Evolutionary conservation across 2,329 filamentous ascomycete genomes (phyloP).

Genomic region (Didymella glomerata): DNA sequence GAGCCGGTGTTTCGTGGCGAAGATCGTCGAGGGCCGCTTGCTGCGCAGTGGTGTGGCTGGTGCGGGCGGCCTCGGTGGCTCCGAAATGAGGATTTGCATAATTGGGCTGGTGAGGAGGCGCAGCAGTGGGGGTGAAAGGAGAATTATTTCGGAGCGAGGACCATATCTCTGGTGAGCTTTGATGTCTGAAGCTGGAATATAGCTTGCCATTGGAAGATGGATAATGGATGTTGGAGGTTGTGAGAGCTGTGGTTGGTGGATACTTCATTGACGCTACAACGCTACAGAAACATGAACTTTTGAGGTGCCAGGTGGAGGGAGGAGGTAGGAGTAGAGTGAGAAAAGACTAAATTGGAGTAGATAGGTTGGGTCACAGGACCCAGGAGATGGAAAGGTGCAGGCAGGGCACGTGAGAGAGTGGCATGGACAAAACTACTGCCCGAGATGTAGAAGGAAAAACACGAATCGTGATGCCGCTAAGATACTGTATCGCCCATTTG

Average conservation of each 20-base stretch:
- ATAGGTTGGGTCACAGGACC: neutral
- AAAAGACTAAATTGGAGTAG: constrained; percentile 6
- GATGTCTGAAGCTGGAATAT: neutral
- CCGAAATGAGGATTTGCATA: constrained; percentile 20
- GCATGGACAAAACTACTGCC: constrained; percentile 24
- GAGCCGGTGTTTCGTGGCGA: constrained; percentile 4
- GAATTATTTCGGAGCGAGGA: neutral
- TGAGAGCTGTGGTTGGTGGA: neutral
- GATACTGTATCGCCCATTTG: constrained; percentile 25
- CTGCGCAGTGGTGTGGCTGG: constrained; percentile 13
- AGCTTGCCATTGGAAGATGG: too few species aligned
- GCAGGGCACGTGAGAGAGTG: constrained; percentile 18
- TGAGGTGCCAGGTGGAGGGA: constrained; percentile 1
- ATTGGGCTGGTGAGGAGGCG: constrained; percentile 2
- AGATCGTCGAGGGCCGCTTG: neutral
- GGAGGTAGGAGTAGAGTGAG: neutral
- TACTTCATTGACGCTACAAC: constrained; percentile 18
- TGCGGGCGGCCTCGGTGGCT: constrained; percentile 4
- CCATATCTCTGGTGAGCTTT: neutral
- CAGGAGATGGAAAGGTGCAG: neutral
- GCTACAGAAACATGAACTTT: constrained; percentile 16
- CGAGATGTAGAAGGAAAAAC: constrained; percentile 16
- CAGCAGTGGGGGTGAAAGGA: neutral
- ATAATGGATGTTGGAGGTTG: too few species aligned
- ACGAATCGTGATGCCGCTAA: constrained; percentile 23